Evolutionary conservation across 371 early-diverging fungal genomes (phyloP), one percentile per base, ranked within the genome.

Genomic region (Mucor plumbeus): DNA sequence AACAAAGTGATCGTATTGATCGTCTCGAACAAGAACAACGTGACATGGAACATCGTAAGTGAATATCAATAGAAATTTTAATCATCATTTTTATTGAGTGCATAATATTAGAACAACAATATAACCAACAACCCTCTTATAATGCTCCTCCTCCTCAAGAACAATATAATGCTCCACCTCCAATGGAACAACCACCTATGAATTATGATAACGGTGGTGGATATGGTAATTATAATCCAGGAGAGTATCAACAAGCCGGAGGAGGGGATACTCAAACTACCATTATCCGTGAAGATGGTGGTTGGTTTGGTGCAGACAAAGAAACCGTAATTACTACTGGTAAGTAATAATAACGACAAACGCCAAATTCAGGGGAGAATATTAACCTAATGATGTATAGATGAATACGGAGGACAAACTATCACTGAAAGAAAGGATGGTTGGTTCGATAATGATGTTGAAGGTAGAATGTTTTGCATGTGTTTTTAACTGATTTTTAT

Each of bases 281-380:
- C 13, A 67, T 78, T 60, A 78, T 76, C 60, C 76, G 74, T 15
- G 79, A 81, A 59, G 79, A 81, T 53, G 74, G 75, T 54, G 77
- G 77, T 17, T 73, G 68, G 62, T 80, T 77, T 70, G 71, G 76
- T 31, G 43, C 63, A 34, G 80, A 80, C 53, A 68, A 67, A 31
- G 73, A 78, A 59, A 78, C 79, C 15, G 70, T 77, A 34, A 63
- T 78, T 41, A 68, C 70, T 5, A 54, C 67, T 54, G 73, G 75
- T 75, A 73, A 50, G 62, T 41, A 36, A 50, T 7, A 38, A 35
- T 19, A 44, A 19, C 21, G n/a, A 19, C 11, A 43, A 13, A 41
- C 5, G 19, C 19, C 6, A 19, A 48, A 31, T 31, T 14, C 9
- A 26, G 33, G 19, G 58, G 11, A 21, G 33, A 8, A 43, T 15